These are phyloP conservation scores for Mercurialis annua DNA, from an alignment of 345 rosid genomes.

Conservation along the genomic window DNA sequence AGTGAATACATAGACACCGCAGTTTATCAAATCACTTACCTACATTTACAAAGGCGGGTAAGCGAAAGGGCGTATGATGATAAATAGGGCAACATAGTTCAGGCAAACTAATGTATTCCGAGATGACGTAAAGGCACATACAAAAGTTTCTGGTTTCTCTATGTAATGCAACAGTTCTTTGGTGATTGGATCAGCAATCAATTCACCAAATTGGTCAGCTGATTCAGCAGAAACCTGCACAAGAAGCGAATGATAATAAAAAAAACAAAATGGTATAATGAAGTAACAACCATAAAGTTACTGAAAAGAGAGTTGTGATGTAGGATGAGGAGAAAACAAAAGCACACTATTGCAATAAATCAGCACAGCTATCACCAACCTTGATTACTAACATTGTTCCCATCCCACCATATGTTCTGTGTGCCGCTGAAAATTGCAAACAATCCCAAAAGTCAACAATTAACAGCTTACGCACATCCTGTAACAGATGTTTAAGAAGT, in stretches of 20 bases:
- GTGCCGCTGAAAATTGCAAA: constrained; percentile 53
- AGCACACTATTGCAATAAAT: not conserved
- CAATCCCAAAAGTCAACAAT: constrained; percentile 1
- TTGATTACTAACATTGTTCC: constrained; percentile 83
- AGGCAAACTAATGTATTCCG: not conserved
- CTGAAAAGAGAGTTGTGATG: not conserved
- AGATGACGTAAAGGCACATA: constrained; percentile 28
- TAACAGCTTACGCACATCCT: not conserved
- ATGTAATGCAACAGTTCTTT: constrained; percentile 81
- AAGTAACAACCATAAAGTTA: not conserved
- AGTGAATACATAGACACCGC: constrained; percentile 75
- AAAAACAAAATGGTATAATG: not conserved
- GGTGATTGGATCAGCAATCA: constrained; percentile 73
- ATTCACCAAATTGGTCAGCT: constrained; percentile 75
- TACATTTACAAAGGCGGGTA: constrained; percentile 29
- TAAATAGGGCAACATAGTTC: not conserved
- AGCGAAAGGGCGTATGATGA: constrained; percentile 7
- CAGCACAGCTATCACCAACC: constrained; percentile 32
- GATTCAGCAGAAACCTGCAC: constrained; percentile 83
- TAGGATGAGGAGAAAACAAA: not conserved
- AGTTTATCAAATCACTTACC: constrained; percentile 84
- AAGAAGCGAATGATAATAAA: not conserved
- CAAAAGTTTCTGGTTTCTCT: constrained; percentile 92
- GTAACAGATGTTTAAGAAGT: not conserved
- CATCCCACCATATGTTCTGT: constrained; percentile 59